A percentile compares a stretch with the other conserved stretches of the same genome.
Evolutionary conservation across 2,329 filamentous ascomycete genomes (phyloP).

Genomic region (Epichloe festucae): DNA sequence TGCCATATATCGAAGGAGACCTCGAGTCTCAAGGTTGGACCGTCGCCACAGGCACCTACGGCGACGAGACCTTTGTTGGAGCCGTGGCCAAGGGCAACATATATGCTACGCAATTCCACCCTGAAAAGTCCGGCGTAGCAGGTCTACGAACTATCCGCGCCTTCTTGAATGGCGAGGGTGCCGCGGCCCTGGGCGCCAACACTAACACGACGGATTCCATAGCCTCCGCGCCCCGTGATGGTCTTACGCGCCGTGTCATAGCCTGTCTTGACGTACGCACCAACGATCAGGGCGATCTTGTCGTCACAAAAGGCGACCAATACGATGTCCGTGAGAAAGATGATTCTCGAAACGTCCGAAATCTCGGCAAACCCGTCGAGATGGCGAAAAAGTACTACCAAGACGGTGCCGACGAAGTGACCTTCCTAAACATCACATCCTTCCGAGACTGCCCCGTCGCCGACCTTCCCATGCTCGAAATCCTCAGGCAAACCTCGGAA

Average conservation of each 20-base stretch:
- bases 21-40: constrained; percentile 78
- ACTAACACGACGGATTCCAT: constrained; percentile 5
- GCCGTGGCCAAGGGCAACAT: constrained; percentile 78
- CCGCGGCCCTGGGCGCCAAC: constrained; percentile 31
- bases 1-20: constrained; percentile 57
- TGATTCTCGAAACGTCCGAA: constrained; percentile 55
- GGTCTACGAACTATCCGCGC: constrained; percentile 73
- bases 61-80: constrained; percentile 79
- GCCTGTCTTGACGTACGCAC: constrained; percentile 91
- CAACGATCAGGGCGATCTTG: constrained; percentile 87
- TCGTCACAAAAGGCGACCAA: constrained; percentile 96
- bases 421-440: constrained; percentile 95
- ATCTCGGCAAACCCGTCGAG: constrained; percentile 92
- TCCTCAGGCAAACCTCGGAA: constrained; percentile 71
- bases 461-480: constrained; percentile 92
- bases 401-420: constrained; percentile 91
- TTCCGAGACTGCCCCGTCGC: constrained; percentile 91
- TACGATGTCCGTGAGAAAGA: constrained; percentile 94
- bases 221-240: constrained; percentile 33
- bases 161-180: constrained; percentile 64
- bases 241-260: constrained; percentile 84
- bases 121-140: constrained; percentile 88
- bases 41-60: constrained; percentile 83
- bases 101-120: constrained; percentile 91
- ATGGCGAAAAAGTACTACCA: constrained; percentile 91